phyloP scores from a whole-genome alignment of 2,329 filamentous ascomycete genomes.

The Cytospora piceae region DNA sequence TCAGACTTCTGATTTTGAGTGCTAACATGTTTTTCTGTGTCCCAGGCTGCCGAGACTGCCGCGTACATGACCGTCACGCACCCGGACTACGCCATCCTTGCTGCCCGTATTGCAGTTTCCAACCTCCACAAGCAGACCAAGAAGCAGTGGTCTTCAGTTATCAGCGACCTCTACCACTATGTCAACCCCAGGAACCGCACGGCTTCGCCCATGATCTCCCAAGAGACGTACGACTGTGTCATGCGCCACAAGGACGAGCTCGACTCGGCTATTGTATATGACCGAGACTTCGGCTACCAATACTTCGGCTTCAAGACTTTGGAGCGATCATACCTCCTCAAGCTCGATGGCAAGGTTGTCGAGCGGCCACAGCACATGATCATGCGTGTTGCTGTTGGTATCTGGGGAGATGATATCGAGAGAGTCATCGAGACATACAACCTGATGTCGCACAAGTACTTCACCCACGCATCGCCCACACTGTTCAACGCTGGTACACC shows the following conservation, averaged over 20 bases:
- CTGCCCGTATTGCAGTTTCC: conserved; percentile 96
- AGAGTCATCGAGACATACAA: conserved; percentile 97
- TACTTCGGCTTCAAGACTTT: conserved; percentile 99
- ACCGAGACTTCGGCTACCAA: conserved; percentile 99
- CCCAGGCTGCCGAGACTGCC: conserved; percentile 93
- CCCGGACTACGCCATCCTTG: conserved; percentile 97
- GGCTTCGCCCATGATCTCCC: conserved; percentile 90
- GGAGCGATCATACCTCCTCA: conserved; percentile 95
- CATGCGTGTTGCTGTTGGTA: conserved; percentile 97
- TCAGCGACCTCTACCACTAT: conserved; percentile 93
- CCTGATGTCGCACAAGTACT: conserved; percentile 98
- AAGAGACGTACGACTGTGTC: conserved; percentile 86
- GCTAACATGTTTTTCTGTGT: conserved; percentile 11
- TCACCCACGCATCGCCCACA: conserved; percentile 96
- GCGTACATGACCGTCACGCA: conserved; percentile 99
- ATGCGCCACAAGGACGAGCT: conserved; percentile 97
- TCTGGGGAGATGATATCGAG: conserved; percentile 94
- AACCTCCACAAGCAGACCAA: conserved; percentile 99
- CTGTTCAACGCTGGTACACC: conserved; percentile 98
- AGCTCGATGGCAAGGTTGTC: conserved; percentile 92
- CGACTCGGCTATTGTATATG: conserved; percentile 98
- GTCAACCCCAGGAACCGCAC: conserved; percentile 90
- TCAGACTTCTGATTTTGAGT: background rate
- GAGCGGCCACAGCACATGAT: conserved; percentile 99
- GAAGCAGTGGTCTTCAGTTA: conserved; percentile 98